phyloP scores from a whole-genome alignment of 768 basidiomycete species.

The Lyophyllum semitale region DNA sequence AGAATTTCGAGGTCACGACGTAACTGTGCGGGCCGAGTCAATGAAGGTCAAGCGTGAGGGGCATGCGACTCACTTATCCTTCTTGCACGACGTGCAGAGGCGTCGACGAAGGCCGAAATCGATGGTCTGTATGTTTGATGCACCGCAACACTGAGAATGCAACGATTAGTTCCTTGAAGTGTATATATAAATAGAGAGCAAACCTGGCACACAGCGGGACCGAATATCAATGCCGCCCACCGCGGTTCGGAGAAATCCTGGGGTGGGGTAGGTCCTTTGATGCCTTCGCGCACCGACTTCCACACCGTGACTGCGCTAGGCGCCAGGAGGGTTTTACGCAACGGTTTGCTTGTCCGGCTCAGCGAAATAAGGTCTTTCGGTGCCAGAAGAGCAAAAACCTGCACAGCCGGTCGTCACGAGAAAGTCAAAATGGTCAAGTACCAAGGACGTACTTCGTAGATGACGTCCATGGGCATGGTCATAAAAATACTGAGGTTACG shows the following conservation, averaged over 20 bases:
- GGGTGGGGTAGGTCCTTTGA: slow-evolving; percentile 22
- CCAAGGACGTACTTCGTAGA: slow-evolving; percentile 20
- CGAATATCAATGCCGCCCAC: slow-evolving; percentile 30
- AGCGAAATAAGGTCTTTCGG: slow-evolving; percentile 27
- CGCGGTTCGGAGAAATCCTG: slow-evolving; percentile 23
- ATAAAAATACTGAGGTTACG: slow-evolving; percentile 11
- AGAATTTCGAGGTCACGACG: slow-evolving; percentile 24
- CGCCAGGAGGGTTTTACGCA: slow-evolving; percentile 21
- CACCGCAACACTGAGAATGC: slow-evolving; percentile 16
- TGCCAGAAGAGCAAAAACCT: slow-evolving; percentile 26
- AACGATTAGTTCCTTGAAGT: too few relatives aligned
- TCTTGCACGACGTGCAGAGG: slow-evolving; percentile 27
- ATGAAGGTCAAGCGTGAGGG: neutral
- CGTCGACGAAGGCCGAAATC: slow-evolving; percentile 28
- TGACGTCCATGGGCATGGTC: slow-evolving; percentile 29
- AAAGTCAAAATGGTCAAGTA: neutral
- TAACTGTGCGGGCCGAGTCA: slow-evolving; percentile 19
- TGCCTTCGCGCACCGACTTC: slow-evolving; percentile 19
- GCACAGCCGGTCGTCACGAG: neutral
- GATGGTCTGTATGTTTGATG: slow-evolving; percentile 17
- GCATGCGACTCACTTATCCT: slow-evolving; percentile 21
- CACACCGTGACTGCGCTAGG: slow-evolving; percentile 22
- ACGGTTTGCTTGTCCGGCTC: slow-evolving; percentile 20
- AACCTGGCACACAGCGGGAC: slow-evolving; percentile 24
- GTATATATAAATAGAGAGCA: too few relatives aligned